These are phyloP conservation scores for Amylocystis lapponica DNA, from an alignment of 768 basidiomycete species.

Conservation along the genomic window DNA sequence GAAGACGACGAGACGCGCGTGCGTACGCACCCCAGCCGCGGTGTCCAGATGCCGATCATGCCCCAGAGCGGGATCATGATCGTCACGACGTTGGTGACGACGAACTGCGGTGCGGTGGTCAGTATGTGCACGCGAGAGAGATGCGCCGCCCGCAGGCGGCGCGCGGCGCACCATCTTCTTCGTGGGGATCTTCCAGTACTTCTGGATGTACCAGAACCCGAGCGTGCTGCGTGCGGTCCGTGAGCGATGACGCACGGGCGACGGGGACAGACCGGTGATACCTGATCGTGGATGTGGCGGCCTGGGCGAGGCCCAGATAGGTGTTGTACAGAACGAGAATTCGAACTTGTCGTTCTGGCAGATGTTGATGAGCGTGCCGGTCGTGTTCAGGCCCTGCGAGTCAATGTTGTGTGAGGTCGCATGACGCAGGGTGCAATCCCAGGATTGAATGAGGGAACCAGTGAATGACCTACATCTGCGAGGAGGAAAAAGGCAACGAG, in stretches of 20 bases:
- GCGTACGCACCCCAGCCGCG: conserved; percentile 63
- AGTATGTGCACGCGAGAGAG: background rate
- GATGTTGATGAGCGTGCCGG: conserved; percentile 66
- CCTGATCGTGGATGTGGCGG: conserved; percentile 58
- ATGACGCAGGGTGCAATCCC: too few species aligned
- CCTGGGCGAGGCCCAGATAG: conserved; percentile 71
- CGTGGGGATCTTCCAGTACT: conserved; percentile 70
- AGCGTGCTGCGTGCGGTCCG: conserved; percentile 40
- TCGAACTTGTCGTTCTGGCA: conserved; percentile 77
- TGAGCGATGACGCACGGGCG: background rate
- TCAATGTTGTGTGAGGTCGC: conserved; percentile 1
- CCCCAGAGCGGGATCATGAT: conserved; percentile 82
- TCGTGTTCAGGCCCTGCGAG: conserved; percentile 71
- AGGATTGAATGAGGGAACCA: too few species aligned
- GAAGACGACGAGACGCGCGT: too few species aligned
- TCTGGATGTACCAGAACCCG: conserved; percentile 81
- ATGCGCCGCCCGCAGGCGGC: too few species aligned
- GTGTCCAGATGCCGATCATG: conserved; percentile 81
- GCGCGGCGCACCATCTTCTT: conserved; percentile 65
- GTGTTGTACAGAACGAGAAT: conserved; percentile 82
- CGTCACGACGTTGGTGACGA: conserved; percentile 70
- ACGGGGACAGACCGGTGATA: conserved; percentile 1
- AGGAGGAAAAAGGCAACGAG: conserved; percentile 74
- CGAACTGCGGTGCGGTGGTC: conserved; percentile 40
- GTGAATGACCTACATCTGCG: conserved; percentile 50